These are phyloP conservation scores for Pythium pectinolyticum DNA, from an alignment of 352 stramenopile genomes.

Conservation along the genomic window DNA sequence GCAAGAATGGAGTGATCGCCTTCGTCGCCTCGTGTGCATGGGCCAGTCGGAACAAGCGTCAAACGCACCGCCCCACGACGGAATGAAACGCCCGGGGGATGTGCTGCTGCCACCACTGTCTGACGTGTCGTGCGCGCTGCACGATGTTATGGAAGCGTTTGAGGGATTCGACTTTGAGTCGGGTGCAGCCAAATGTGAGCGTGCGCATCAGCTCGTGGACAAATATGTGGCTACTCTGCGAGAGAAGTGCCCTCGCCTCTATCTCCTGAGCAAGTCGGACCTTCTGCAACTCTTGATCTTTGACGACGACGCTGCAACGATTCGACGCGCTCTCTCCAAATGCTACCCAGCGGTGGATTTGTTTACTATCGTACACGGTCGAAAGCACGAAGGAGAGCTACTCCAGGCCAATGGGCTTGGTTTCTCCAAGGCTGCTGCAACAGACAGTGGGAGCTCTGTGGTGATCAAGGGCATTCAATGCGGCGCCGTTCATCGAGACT, in stretches of 20 bases:
- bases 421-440: not conserved
- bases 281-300: constrained; percentile 43
- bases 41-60: constrained; percentile 1
- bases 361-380: constrained; percentile 35
- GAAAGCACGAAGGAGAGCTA: constrained; percentile 18
- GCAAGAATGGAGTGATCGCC: constrained; percentile 41
- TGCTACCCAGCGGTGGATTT: constrained; percentile 43
- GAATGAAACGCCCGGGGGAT: not conserved
- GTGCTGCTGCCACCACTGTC: not conserved
- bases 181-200: constrained; percentile 38
- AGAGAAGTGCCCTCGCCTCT: constrained; percentile 42
- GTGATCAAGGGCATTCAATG: constrained; percentile 11
- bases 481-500: not conserved
- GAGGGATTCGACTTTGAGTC: constrained; percentile 58
- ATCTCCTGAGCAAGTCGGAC: constrained; percentile 36
- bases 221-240: constrained; percentile 42
- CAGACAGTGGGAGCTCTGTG: constrained; percentile 1
- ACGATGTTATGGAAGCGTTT: constrained; percentile 45
- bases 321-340: constrained; percentile 31
- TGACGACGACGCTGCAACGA: constrained; percentile 37
- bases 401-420: not conserved
- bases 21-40: constrained; percentile 49
- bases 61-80: no score
- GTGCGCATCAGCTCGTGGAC: constrained; percentile 36
- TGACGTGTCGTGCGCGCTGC: constrained; percentile 37